A percentile compares a stretch with the other conserved stretches of the same genome.
Evolutionary conservation across 164 flowering plant genomes (phyloP).

Genomic region (Brasenia schreberi): DNA sequence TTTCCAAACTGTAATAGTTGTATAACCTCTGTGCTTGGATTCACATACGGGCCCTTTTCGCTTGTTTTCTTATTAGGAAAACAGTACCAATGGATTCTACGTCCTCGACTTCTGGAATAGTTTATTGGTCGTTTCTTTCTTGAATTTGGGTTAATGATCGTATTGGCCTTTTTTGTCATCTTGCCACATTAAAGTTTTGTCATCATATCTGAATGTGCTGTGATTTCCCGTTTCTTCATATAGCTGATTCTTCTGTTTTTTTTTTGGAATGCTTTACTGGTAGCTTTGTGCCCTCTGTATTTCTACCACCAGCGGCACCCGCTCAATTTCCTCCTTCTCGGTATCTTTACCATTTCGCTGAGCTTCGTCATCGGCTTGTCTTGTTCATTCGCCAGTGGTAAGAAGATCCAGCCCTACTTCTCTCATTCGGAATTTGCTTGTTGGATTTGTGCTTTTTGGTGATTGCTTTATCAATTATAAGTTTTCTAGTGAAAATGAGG

Average conservation of each 20-base stretch:
- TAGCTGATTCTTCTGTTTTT: conserved; percentile 1
- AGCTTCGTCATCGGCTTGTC: conserved; percentile 43
- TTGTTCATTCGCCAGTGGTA: conserved; percentile 52
- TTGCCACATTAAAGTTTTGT: too few species aligned
- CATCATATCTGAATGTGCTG: neutral
- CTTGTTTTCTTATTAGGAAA: too few species aligned
- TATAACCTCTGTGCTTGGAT: too few species aligned
- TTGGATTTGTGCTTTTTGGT: neutral
- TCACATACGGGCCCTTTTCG: too few species aligned
- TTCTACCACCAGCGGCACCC: conserved; percentile 51
- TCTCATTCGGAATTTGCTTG: neutral
- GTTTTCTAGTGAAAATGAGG: too few species aligned
- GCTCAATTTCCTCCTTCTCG: conserved; percentile 43
- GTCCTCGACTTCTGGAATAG: too few species aligned
- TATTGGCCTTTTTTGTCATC: too few species aligned
- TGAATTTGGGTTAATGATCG: too few species aligned
- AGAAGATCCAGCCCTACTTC: conserved; percentile 3
- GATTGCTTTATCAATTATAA: neutral
- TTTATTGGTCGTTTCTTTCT: too few species aligned
- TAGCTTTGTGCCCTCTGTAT: conserved; percentile 49
- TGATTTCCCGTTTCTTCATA: neutral
- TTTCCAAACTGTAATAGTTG: too few species aligned
- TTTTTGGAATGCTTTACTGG: neutral
- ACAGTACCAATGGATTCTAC: too few species aligned
- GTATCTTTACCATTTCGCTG: conserved; percentile 37